phyloP scores from a whole-genome alignment of 805 yeast genomes.

The Candida krabiensis region DNA sequence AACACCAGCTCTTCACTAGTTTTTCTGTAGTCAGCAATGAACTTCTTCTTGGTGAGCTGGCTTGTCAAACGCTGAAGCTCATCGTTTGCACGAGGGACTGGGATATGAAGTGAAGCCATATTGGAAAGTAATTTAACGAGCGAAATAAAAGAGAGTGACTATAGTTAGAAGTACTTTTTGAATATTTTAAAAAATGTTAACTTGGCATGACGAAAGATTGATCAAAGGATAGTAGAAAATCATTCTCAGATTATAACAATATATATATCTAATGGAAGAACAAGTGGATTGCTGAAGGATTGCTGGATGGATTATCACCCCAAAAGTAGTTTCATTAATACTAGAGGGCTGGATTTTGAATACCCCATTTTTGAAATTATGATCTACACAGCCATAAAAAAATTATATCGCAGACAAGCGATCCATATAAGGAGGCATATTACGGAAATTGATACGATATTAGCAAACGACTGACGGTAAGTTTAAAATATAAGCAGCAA shows the following conservation, averaged over 20 bases:
- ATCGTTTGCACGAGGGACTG: slow-evolving; percentile 1
- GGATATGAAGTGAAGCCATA: slow-evolving; percentile 1
- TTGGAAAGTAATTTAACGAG: neutral
- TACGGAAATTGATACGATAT: too few relatives aligned
- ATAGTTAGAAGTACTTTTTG: slow-evolving; percentile 1
- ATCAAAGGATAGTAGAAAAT: too few relatives aligned
- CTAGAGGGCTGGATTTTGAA: neutral
- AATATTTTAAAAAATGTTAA: neutral
- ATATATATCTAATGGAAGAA: too few relatives aligned
- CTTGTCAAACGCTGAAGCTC: slow-evolving; percentile 13
- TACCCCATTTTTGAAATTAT: neutral
- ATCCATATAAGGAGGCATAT: too few relatives aligned
- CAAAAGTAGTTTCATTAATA: too few relatives aligned
- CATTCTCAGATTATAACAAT: too few relatives aligned
- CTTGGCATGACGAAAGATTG: too few relatives aligned
- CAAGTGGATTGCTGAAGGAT: too few relatives aligned
- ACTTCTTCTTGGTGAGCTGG: slow-evolving; percentile 8
- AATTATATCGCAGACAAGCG: too few relatives aligned
- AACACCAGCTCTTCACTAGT: slow-evolving; percentile 2
- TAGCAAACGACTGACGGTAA: too few relatives aligned
- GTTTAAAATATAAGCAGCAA: too few relatives aligned
- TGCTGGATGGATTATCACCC: too few relatives aligned
- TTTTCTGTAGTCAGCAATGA: neutral
- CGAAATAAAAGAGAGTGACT: slow-evolving; percentile 3
- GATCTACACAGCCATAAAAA: neutral